Evolutionary conservation across 768 basidiomycete genomes (phyloP).

Genomic region (Boletus eberwhitei): DNA sequence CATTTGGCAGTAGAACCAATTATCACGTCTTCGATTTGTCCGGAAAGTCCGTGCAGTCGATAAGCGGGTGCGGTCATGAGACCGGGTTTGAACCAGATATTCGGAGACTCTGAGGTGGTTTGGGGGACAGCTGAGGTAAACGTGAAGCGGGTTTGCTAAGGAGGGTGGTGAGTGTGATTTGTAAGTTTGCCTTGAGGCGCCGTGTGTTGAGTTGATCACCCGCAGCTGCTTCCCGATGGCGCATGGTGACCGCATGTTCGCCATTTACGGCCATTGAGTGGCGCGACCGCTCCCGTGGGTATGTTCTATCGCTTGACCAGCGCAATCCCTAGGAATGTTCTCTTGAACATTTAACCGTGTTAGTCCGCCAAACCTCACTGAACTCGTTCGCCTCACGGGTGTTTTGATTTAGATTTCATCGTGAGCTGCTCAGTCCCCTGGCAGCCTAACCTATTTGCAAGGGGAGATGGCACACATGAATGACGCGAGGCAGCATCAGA

Average conservation of each 20-base stretch:
- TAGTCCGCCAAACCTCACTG: background rate
- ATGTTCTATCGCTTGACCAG: constrained; percentile 15
- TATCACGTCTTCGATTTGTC: constrained; percentile 35
- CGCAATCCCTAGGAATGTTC: background rate
- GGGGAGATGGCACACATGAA: background rate
- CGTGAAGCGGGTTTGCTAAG: constrained; percentile 13
- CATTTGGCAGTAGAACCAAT: constrained; percentile 6
- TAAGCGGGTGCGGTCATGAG: constrained; percentile 16
- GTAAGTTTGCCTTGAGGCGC: constrained; percentile 33
- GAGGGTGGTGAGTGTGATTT: constrained; percentile 14
- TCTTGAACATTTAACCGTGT: constrained; percentile 3
- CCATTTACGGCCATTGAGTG: constrained; percentile 27
- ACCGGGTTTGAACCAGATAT: constrained; percentile 3
- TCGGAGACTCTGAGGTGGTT: constrained; percentile 7
- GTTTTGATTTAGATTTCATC: background rate
- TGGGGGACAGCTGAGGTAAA: constrained; percentile 31
- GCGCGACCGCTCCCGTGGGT: constrained; percentile 17
- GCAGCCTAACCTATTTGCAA: background rate
- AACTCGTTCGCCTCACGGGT: background rate
- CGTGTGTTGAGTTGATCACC: constrained; percentile 21
- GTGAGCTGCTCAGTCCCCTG: background rate
- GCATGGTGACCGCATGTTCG: constrained; percentile 37
- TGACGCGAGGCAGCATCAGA: background rate
- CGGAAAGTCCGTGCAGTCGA: constrained; percentile 20
- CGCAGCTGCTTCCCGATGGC: constrained; percentile 25